Evolutionary conservation across 352 stramenopile species (phyloP), one percentile per base, ranked within the genome.

Genomic region (Phytophthora pluvialis): DNA sequence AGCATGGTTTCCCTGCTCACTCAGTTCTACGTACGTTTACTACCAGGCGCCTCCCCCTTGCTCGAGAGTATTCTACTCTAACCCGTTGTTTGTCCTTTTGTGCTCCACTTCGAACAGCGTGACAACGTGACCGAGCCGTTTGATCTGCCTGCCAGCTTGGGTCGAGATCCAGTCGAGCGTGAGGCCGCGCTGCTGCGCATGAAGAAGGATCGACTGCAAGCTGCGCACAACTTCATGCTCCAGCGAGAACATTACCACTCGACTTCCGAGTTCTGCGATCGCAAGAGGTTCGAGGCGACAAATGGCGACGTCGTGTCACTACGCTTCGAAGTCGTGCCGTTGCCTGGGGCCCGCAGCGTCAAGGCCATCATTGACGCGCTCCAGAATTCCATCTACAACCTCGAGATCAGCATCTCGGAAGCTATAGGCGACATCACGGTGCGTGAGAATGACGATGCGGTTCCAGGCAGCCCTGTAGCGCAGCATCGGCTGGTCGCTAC

Each of bases 351-450:
- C 31, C 26, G 28, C 16, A 60, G 49, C 21, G 39, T 75, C 44
- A 69, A 66, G 28, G 48, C 59, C 8, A 70, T 83, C 10, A 73
- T 80, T 35, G 67, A 83, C 29, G 57, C 62, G 16, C 67, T 81
- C 6, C 54, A 71, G 11, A 47, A 66, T n/a, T 88, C 80, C 47
- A 57, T 72, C 18, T 66, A 64, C 46, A 86, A 81, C 46, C 61
- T 85, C 28, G 73, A 85, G 39, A 80, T 85, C 43, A 80, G 46
- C 35, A 43, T 83, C 13, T 80, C 73, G 3, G 77, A 79, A 46
- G 53, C 53, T 0, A 39, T 72, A 28, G 77, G 77, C 15, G 60
- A 81, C 50, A 77, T 81, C 44, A 78, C 74, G 8, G 58, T 86
- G 32, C 69, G 74, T 12, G 72, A 83, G 29, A 78, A 83, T 25